Conservation (phyloP, 495 filamentous ascomycete genomes). For the Zalerion maritima region DNA sequence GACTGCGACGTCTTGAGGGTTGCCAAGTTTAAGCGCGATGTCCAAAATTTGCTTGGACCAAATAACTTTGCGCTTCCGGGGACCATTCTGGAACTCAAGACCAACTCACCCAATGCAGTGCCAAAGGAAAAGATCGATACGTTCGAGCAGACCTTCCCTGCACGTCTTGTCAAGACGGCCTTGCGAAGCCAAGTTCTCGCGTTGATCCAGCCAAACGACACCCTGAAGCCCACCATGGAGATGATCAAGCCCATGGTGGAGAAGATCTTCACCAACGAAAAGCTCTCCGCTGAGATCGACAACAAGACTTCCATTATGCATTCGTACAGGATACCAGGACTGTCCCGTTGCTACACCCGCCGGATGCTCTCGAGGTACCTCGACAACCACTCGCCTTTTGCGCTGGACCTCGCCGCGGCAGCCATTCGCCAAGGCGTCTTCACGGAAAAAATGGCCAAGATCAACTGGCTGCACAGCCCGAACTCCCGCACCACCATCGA, state of each 20-base stretch:
- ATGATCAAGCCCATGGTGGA: constrained; percentile 17
- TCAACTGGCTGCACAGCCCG: constrained; percentile 46
- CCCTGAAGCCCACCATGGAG: constrained; percentile 13
- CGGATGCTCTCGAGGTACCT: constrained; percentile 52
- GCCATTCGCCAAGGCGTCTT: constrained; percentile 54
- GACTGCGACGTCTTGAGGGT: constrained; percentile 14
- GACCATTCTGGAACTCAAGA: constrained; percentile 2
- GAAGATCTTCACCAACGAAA: constrained; percentile 9
- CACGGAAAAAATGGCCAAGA: constrained; percentile 50
- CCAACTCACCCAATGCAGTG: neutral
- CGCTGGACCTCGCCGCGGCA: constrained; percentile 49
- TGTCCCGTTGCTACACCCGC: constrained; percentile 12
- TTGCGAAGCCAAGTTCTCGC: constrained; percentile 13
- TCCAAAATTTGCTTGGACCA: constrained; percentile 10
- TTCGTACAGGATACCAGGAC: neutral
- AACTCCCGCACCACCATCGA: constrained; percentile 36
- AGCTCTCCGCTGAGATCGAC: neutral
- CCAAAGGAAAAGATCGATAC: constrained; percentile 3
- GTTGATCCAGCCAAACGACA: neutral
- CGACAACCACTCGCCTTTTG: constrained; percentile 47
- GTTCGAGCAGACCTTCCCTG: constrained; percentile 27
- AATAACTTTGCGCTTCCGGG: constrained; percentile 12
- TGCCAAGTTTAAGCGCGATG: constrained; percentile 14
- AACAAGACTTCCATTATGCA: neutral
- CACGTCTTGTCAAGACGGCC: constrained; percentile 24